Conservation (phyloP, 2,329 filamentous ascomycete genomes). For the Epicoccum sorghinum region DNA sequence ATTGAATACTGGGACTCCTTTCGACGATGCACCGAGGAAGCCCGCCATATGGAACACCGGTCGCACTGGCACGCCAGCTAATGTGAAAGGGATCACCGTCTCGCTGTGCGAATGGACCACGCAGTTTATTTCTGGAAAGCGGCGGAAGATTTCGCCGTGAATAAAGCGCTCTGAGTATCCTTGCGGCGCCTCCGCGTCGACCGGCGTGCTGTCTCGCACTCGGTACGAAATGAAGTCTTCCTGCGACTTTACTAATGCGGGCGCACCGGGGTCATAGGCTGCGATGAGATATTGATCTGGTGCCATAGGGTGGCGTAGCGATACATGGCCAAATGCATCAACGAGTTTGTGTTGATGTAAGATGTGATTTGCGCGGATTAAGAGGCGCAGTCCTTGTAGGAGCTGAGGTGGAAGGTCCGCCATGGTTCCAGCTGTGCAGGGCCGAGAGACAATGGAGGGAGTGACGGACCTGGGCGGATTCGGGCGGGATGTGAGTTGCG, state of each 20-base stretch:
- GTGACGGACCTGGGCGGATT: constrained; percentile 10
- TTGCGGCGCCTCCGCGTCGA: constrained; percentile 47
- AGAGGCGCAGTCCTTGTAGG: constrained; percentile 26
- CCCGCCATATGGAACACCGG: constrained; percentile 51
- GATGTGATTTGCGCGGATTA: constrained; percentile 53
- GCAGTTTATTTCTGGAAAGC: constrained; percentile 47
- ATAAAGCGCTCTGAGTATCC: constrained; percentile 53
- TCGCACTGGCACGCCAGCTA: constrained; percentile 39
- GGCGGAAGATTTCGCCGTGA: constrained; percentile 49
- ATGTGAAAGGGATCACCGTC: constrained; percentile 49
- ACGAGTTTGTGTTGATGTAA: constrained; percentile 58
- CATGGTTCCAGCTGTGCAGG: constrained; percentile 2
- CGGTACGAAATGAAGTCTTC: constrained; percentile 57
- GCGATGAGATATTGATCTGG: constrained; percentile 57
- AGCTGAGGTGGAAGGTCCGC: constrained; percentile 19
- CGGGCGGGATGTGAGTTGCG: constrained; percentile 2
- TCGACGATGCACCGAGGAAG: constrained; percentile 37
- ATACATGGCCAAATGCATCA: constrained; percentile 62
- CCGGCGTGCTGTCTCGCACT: constrained; percentile 51
- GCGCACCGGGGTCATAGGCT: constrained; percentile 50
- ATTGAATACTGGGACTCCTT: constrained; percentile 21
- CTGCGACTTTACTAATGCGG: constrained; percentile 53
- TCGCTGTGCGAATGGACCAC: constrained; percentile 52
- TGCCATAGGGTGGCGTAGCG: constrained; percentile 56
- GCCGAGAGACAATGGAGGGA: constrained; percentile 5